Conservation (phyloP, 2,329 filamentous ascomycete species). For the Phoma herbarum region DNA sequence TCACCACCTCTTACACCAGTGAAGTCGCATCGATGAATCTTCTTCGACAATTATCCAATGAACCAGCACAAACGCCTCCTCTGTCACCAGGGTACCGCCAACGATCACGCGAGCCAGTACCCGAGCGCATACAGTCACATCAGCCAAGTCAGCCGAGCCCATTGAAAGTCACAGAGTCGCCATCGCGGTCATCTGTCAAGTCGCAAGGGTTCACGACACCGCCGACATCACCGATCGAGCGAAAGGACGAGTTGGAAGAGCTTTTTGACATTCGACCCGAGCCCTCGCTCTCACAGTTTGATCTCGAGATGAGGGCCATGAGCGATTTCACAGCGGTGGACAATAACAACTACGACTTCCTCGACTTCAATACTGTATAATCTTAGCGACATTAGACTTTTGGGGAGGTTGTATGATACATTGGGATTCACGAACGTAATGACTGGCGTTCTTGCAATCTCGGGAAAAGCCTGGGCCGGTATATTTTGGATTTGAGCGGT, state of each 20-base stretch:
- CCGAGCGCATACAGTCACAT: slow-evolving; percentile 25
- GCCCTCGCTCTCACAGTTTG: slow-evolving; percentile 47
- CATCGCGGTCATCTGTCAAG: slow-evolving; percentile 46
- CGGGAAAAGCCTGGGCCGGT: slow-evolving; percentile 7
- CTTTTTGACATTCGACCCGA: slow-evolving; percentile 46
- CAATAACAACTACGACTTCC: slow-evolving; percentile 42
- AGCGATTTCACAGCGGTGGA: slow-evolving; percentile 46
- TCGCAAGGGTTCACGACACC: slow-evolving; percentile 51
- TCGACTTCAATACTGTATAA: slow-evolving; percentile 46
- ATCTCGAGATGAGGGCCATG: slow-evolving; percentile 52
- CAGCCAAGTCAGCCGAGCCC: slow-evolving; percentile 39
- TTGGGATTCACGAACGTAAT: slow-evolving; percentile 38
- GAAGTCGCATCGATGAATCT: slow-evolving; percentile 46
- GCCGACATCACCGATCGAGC: slow-evolving; percentile 47
- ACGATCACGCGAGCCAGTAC: slow-evolving; percentile 37
- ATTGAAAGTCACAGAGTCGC: slow-evolving; percentile 43
- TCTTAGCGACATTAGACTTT: slow-evolving; percentile 7
- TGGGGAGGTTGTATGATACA: slow-evolving; percentile 42
- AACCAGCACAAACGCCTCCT: slow-evolving; percentile 47
- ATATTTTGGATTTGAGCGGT: slow-evolving; percentile 21
- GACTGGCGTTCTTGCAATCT: slow-evolving; percentile 34
- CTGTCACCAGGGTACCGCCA: slow-evolving; percentile 47
- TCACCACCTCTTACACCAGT: slow-evolving; percentile 39
- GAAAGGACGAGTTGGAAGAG: slow-evolving; percentile 47
- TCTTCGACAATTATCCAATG: slow-evolving; percentile 48